Conservation (phyloP, 371 early-diverging fungal species). For the Mucor racemosus region DNA sequence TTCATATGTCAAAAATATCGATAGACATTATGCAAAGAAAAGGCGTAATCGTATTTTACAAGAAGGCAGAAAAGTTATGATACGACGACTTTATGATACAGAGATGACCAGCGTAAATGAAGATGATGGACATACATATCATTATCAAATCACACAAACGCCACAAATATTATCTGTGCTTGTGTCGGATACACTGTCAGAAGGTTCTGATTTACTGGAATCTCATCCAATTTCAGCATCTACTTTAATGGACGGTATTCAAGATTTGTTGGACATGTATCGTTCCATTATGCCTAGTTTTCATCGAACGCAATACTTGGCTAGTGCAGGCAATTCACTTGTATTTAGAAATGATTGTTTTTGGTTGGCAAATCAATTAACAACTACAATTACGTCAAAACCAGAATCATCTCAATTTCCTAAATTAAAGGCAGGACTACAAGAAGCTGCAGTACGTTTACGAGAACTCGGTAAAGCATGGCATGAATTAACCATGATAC, state of each 20-base stretch:
- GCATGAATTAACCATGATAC: constrained; percentile 42
- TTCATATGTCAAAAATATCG: constrained; percentile 34
- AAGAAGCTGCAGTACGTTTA: constrained; percentile 24
- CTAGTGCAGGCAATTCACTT: constrained; percentile 61
- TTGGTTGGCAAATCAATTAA: constrained; percentile 58
- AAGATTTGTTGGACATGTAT: constrained; percentile 56
- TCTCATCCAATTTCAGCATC: constrained; percentile 42
- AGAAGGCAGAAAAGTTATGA: constrained; percentile 47
- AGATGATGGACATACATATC: constrained; percentile 18
- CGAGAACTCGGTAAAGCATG: constrained; percentile 34
- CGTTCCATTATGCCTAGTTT: constrained; percentile 59
- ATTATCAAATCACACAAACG: constrained; percentile 47
- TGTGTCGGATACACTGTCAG: constrained; percentile 36
- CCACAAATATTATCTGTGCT: constrained; percentile 41
- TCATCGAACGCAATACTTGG: constrained; percentile 40
- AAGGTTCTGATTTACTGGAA: constrained; percentile 36
- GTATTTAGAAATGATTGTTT: constrained; percentile 77
- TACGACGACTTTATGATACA: constrained; percentile 46
- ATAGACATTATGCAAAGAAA: constrained; percentile 45
- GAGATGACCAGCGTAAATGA: constrained; percentile 27
- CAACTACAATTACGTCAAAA: not conserved
- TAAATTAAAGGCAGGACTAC: not conserved
- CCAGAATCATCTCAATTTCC: constrained; percentile 17
- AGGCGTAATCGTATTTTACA: constrained; percentile 35
- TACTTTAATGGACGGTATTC: constrained; percentile 36